Conservation (phyloP, 257 asterid species). For the Capsicum chinense region DNA sequence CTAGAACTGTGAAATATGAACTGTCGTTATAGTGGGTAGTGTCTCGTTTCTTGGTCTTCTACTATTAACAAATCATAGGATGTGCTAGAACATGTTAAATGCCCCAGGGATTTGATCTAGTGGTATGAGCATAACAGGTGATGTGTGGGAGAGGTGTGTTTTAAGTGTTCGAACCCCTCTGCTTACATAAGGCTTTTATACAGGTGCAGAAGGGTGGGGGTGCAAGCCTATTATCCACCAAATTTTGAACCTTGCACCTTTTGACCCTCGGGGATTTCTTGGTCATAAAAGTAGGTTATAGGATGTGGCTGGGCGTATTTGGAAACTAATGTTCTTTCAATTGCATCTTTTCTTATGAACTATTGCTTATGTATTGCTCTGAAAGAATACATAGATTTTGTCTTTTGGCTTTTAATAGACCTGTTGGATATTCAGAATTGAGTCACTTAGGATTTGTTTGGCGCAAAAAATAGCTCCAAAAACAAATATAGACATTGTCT, state of each 20-base stretch:
- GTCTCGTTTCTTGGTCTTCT: background rate
- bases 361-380: background rate
- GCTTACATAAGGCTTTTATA: background rate
- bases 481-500: background rate
- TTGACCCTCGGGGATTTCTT: background rate
- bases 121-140: constrained; percentile 9
- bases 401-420: constrained; percentile 6
- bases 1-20: background rate
- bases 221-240: background rate
- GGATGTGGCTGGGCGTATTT: background rate
- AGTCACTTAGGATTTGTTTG: constrained; percentile 4
- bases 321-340: background rate
- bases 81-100: background rate
- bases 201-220: background rate
- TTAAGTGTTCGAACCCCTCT: background rate
- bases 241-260: background rate
- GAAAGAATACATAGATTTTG: background rate
- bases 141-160: background rate
- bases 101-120: background rate
- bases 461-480: background rate
- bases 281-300: background rate
- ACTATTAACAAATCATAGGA: background rate
- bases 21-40: background rate
- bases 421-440: background rate
- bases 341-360: background rate